These are phyloP conservation scores for Phalaenopsis aphrodite DNA, from an alignment of 106 monocot genomes.

Conservation along the genomic window DNA sequence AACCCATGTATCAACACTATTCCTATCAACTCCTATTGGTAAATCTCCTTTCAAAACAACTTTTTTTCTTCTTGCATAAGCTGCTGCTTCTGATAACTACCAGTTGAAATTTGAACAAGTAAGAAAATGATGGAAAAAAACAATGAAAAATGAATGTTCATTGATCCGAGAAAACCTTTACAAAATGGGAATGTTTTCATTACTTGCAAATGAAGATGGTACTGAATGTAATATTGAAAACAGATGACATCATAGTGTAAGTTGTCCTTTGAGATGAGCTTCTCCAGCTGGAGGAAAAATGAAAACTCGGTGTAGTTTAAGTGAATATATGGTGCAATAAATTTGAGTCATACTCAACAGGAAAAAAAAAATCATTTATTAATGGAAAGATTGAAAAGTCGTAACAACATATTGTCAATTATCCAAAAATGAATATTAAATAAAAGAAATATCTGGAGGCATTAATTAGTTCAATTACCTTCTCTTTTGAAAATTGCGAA, in stretches of 20 bases:
- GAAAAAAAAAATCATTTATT: not conserved
- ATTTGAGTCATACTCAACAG: not conserved
- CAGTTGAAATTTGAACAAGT: not conserved
- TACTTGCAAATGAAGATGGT: constrained; percentile 86
- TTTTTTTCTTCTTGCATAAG: constrained; percentile 67
- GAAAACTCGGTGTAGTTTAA: not conserved
- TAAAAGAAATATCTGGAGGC: not conserved
- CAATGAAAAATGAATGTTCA: not conserved
- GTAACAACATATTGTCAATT: not conserved
- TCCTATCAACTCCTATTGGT: constrained; percentile 86
- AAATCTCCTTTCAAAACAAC: constrained; percentile 93
- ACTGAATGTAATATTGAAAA: constrained; percentile 92
- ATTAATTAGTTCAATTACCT: constrained; percentile 26
- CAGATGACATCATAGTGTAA: constrained; percentile 74
- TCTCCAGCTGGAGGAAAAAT: constrained; percentile 57
- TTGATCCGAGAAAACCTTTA: not conserved
- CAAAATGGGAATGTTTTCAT: constrained; percentile 13
- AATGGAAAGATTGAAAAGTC: not conserved
- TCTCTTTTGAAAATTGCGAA: constrained; percentile 67
- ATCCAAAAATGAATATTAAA: not conserved
- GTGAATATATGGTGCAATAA: not conserved
- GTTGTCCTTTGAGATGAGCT: constrained; percentile 65
- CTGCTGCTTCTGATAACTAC: constrained; percentile 78
- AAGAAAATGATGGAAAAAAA: not conserved
- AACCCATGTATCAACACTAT: constrained; percentile 96